A percentile compares a stretch with the other conserved stretches of the same genome.
These are phyloP conservation scores for Dipteronia dyeriana DNA, from an alignment of 345 rosid genomes.

Conservation along the genomic window DNA sequence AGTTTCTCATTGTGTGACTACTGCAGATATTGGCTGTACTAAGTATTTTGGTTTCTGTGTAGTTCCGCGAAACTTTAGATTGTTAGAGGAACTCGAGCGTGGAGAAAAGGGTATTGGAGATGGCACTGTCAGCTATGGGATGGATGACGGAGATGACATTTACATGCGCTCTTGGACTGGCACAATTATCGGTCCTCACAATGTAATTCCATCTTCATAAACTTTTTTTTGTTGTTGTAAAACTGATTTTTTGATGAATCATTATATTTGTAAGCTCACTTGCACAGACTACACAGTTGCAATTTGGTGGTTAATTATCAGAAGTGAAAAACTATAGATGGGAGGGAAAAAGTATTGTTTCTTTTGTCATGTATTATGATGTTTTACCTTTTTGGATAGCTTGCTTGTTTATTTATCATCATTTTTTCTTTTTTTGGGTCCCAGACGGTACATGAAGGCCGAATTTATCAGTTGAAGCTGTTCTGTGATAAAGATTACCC, in stretches of 20 bases:
- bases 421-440: conserved; percentile 1
- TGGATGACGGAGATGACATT: conserved; percentile 92
- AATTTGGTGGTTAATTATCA: neutral
- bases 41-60: conserved; percentile 20
- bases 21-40: conserved; percentile 1
- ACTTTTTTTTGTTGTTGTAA: neutral
- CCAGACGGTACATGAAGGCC: conserved; percentile 96
- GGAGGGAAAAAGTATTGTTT: neutral
- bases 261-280: neutral
- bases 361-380: neutral
- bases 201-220: conserved; percentile 48
- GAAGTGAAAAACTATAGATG: neutral
- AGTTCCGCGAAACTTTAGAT: conserved; percentile 85
- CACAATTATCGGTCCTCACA: conserved; percentile 87
- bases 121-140: conserved; percentile 91
- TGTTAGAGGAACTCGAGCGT: conserved; percentile 89
- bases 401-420: neutral
- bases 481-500: conserved; percentile 98
- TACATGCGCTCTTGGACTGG: conserved; percentile 96
- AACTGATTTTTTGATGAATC: conserved; percentile 2
- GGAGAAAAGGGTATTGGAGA: conserved; percentile 94
- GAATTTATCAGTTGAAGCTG: conserved; percentile 95
- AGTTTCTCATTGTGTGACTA: neutral
- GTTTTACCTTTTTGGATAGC: neutral
- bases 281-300: neutral